Evolutionary conservation across 495 filamentous ascomycete species (phyloP).

Genomic region (Diplogelasinospora grovesii): DNA sequence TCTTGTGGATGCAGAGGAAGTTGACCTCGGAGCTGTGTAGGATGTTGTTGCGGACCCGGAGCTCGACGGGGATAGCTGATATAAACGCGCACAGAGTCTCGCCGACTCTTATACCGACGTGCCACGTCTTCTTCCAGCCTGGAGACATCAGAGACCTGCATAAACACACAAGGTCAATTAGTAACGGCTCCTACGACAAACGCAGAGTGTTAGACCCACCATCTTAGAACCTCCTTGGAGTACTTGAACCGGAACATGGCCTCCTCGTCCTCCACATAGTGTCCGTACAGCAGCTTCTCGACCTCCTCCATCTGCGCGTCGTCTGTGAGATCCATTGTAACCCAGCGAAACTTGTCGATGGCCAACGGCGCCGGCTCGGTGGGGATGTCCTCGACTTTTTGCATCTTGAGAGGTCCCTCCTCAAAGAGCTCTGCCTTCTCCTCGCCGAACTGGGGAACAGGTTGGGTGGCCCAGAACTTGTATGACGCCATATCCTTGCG

Average conservation of each 20-base stretch:
- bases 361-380: constrained; percentile 57
- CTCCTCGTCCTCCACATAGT: constrained; percentile 95
- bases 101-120: constrained; percentile 79
- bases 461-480: constrained; percentile 98
- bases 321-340: constrained; percentile 73
- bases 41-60: constrained; percentile 70
- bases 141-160: constrained; percentile 83
- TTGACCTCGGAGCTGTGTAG: constrained; percentile 87
- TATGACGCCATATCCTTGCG: constrained; percentile 92
- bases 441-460: constrained; percentile 75
- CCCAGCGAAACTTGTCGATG: constrained; percentile 84
- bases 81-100: constrained; percentile 91
- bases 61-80: constrained; percentile 74
- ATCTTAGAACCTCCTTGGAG: constrained; percentile 78
- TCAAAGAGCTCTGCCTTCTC: constrained; percentile 32
- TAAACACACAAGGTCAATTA: too few relatives aligned
- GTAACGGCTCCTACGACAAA: too few relatives aligned
- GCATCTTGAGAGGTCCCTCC: constrained; percentile 52
- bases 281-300: constrained; percentile 78
- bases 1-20: constrained; percentile 97
- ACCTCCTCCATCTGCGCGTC: constrained; percentile 63
- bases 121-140: constrained; percentile 94
- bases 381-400: constrained; percentile 67
- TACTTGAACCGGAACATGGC: constrained; percentile 98
- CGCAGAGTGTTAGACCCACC: constrained; percentile 44